Conservation (phyloP, 2,329 filamentous ascomycete genomes). For the Fusarium sp. region DNA sequence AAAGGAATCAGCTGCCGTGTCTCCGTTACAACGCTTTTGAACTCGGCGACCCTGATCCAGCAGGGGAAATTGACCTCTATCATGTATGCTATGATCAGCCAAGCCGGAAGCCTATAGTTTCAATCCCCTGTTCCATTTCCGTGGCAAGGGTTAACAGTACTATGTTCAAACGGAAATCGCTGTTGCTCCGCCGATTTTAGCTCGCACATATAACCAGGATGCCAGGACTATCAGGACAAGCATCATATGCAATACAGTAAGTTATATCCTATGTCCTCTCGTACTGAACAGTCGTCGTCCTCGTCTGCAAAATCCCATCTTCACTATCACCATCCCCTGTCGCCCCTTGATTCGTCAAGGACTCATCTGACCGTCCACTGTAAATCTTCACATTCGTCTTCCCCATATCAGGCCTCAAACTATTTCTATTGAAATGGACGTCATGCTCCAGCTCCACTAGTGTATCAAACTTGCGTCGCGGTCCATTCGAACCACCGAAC, state of each 20-base stretch:
- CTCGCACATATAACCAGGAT: too few relatives aligned
- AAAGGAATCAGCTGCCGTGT: too few relatives aligned
- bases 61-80: too few relatives aligned
- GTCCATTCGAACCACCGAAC: slow-evolving; percentile 8
- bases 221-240: too few relatives aligned
- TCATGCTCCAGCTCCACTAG: slow-evolving; percentile 16
- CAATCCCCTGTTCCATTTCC: too few relatives aligned
- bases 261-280: background rate
- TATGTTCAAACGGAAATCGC: too few relatives aligned
- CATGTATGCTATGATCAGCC: too few relatives aligned
- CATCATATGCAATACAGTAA: background rate
- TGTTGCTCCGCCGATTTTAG: too few relatives aligned
- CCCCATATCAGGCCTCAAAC: background rate
- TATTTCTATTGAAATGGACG: slow-evolving; percentile 2
- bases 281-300: slow-evolving; percentile 7
- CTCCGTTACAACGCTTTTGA: too few relatives aligned
- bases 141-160: too few relatives aligned
- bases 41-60: too few relatives aligned
- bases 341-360: background rate
- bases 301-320: slow-evolving; percentile 10
- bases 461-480: slow-evolving; percentile 13
- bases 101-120: too few relatives aligned
- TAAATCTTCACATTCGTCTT: slow-evolving; percentile 10
- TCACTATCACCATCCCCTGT: slow-evolving; percentile 4
- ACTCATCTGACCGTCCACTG: background rate